These are phyloP conservation scores for Hortiboletus rubellus DNA, from an alignment of 1,284 basidiomycete genomes.

Conservation along the genomic window DNA sequence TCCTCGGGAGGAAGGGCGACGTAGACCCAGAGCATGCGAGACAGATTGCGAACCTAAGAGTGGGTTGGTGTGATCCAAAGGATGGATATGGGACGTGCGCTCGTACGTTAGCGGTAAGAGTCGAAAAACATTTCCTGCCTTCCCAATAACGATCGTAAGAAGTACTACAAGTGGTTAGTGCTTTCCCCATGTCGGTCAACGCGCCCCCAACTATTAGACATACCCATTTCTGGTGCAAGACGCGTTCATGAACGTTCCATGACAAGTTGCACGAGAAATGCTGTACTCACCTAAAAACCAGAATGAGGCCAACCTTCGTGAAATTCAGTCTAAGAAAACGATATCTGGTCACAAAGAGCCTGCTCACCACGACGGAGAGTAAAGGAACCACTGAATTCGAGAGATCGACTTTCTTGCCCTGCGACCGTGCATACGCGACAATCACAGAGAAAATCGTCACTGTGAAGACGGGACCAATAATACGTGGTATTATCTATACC, in stretches of 20 bases:
- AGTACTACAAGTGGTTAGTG: slow-evolving; percentile 46
- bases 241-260: neutral
- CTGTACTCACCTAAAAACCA: slow-evolving; percentile 67
- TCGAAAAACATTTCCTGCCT: slow-evolving; percentile 80
- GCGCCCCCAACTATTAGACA: slow-evolving; percentile 1
- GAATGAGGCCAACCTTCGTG: slow-evolving; percentile 65
- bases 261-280: neutral
- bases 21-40: slow-evolving; percentile 77
- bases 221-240: slow-evolving; percentile 29
- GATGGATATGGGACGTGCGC: slow-evolving; percentile 26
- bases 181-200: slow-evolving; percentile 1
- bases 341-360: slow-evolving; percentile 2
- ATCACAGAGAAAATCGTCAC: slow-evolving; percentile 73
- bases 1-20: slow-evolving; percentile 65
- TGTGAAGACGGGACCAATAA: slow-evolving; percentile 79
- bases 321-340: slow-evolving; percentile 1
- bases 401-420: slow-evolving; percentile 55
- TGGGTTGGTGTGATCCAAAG: neutral
- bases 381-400: slow-evolving; percentile 81
- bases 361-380: slow-evolving; percentile 83
- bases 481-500: slow-evolving; percentile 58
- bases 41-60: slow-evolving; percentile 56
- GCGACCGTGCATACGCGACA: slow-evolving; percentile 57
- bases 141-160: slow-evolving; percentile 84
- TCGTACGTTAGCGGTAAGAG: slow-evolving; percentile 59